These are phyloP conservation scores for Kappamyces sp. DNA, from an alignment of 192 early-diverging fungal species.

Conservation along the genomic window DNA sequence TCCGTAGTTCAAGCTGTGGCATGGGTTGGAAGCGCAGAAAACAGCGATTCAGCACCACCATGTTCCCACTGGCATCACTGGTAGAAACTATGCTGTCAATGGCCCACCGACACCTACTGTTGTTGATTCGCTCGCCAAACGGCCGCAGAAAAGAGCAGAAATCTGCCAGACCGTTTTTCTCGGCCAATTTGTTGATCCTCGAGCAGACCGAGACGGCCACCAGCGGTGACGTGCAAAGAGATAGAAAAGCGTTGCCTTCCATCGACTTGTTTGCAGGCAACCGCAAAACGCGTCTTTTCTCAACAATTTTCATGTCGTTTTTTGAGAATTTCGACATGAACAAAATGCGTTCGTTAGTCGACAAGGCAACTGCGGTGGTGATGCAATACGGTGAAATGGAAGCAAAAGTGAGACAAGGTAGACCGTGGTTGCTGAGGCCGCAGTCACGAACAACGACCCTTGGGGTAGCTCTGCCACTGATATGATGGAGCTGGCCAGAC, in stretches of 20 bases:
- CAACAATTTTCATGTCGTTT: no score
- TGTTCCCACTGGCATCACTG: background rate
- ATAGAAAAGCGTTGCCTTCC: conserved; percentile 43
- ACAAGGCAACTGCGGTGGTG: conserved; percentile 74
- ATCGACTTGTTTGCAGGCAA: background rate
- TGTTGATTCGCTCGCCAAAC: conserved; percentile 61
- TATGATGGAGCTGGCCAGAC: conserved; percentile 82
- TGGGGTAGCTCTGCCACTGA: conserved; percentile 91
- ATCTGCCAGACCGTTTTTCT: conserved; percentile 50
- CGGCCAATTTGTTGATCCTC: conserved; percentile 58
- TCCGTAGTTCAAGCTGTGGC: conserved; percentile 10
- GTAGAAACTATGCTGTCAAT: conserved; percentile 3
- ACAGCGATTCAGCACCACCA: background rate
- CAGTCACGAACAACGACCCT: conserved; percentile 88
- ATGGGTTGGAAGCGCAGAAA: background rate
- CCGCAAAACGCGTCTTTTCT: no score
- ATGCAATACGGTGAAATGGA: conserved; percentile 92
- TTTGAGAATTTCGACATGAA: conserved; percentile 23
- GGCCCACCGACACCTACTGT: background rate
- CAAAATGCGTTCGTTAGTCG: conserved; percentile 33
- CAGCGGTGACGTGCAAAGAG: conserved; percentile 50
- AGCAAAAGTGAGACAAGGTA: conserved; percentile 63
- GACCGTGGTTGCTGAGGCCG: conserved; percentile 32
- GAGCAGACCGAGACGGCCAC: conserved; percentile 59
- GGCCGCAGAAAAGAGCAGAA: conserved; percentile 61